Evolutionary conservation across 257 asterid species (phyloP), one percentile per base, ranked within the genome.

Genomic region (Solanum sejunctum): DNA sequence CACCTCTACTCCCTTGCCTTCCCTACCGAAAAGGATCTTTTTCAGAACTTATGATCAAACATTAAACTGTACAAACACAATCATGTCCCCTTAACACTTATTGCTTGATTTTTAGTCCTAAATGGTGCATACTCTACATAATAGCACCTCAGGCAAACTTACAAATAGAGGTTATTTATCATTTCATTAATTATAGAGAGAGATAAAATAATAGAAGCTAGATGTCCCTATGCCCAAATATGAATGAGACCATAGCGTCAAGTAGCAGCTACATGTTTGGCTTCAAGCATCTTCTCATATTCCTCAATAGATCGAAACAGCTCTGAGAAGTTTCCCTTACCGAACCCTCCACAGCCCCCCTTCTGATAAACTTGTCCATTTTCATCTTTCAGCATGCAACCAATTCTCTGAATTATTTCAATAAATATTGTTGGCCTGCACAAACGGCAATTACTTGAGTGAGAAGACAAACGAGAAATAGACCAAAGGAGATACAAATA

Each of bases 301-400:
- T 95, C 99, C 87, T 96, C 98, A 1, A 95, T 93, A 3, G 98
- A 95, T 86, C 89, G 93, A 87, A 96, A 96, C 87, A 96, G 98
- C 78, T 96, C 98, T 0, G 98, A 93, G 90, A 96, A 93, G 87
- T 96, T 96, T 10, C 99, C 99, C 87, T 95, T 95, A 10, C 99
- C 98, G n/a, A 96, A 96, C 81, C 99, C 99, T 87, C 99, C 99
- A 89, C 98, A 96, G 12, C 97, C 99, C 8, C 95, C 95, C 90
- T 96, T 96, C 93, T 96, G 98, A 86, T 91, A 93, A 10, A 60
- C n/a, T 84, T 91, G 85, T 26, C 97, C 99, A 20, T 88, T 89
- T 8, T 89, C 95, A 9, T 96, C 95, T 90, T 92, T 87, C 43
- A 90, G 83, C 98, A 96, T 93, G 94, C 99, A 96, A 66, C 99